Percentiles rank a stretch among this genome's conserved stretches.
Conservation (phyloP, 2,329 filamentous ascomycete genomes). For the Colletotrichum scovillei region DNA sequence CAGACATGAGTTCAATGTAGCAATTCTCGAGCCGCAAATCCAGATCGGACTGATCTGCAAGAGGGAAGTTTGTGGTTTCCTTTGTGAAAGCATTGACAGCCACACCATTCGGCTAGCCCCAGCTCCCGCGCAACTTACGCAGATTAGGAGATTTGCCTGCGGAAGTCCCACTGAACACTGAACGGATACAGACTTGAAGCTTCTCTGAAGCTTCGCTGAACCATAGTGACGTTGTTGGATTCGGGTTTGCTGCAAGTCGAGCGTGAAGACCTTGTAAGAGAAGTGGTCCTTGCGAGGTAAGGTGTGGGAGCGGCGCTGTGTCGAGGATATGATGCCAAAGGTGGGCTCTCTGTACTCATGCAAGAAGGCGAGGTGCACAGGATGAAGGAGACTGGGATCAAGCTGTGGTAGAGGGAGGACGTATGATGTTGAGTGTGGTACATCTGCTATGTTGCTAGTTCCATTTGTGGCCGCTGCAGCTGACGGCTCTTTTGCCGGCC, state of each 20-base stretch:
- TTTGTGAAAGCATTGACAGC: conserved; percentile 92
- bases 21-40: conserved; percentile 85
- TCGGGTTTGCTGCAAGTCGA: conserved; percentile 94
- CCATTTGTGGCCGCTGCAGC: conserved; percentile 47
- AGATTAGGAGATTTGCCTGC: too few relatives aligned
- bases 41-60: conserved; percentile 87
- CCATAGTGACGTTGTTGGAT: too few relatives aligned
- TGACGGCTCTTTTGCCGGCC: conserved; percentile 59
- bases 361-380: conserved; percentile 91
- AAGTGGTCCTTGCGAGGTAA: conserved; percentile 87
- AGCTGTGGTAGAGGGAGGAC: conserved; percentile 90
- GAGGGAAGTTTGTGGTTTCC: conserved; percentile 82
- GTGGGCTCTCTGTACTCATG: conserved; percentile 98
- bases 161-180: too few relatives aligned
- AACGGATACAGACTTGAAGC: too few relatives aligned
- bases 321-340: conserved; percentile 91
- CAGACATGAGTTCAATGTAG: conserved; percentile 79
- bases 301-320: conserved; percentile 77
- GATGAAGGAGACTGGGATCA: conserved; percentile 87
- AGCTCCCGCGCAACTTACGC: too few relatives aligned
- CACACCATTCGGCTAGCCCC: conserved; percentile 87
- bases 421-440: conserved; percentile 90
- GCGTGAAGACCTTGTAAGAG: conserved; percentile 92
- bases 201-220: too few relatives aligned
- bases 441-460: conserved; percentile 56